phyloP scores from a whole-genome alignment of 257 asterid genomes.

The Ehretia macrophylla region DNA sequence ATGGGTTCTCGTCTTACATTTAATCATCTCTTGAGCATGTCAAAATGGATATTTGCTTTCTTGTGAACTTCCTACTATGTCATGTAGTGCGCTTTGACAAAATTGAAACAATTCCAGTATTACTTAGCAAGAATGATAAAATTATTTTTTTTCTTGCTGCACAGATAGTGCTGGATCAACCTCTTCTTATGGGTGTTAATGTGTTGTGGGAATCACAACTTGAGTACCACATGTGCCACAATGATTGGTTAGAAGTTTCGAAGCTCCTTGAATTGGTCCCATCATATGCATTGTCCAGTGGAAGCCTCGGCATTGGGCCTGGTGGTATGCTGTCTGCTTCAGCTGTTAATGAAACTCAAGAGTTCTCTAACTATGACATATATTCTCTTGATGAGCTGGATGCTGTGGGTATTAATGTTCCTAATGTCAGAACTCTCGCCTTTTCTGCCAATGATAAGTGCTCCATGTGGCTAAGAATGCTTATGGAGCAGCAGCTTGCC shows the following conservation, averaged over 20 bases:
- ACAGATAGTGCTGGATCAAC: constrained; percentile 94
- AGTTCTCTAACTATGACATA: constrained; percentile 36
- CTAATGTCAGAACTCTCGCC: constrained; percentile 60
- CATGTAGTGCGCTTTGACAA: neutral
- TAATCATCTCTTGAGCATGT: neutral
- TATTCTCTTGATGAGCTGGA: constrained; percentile 73
- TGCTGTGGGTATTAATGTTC: constrained; percentile 61
- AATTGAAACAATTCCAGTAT: neutral
- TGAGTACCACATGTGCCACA: constrained; percentile 84
- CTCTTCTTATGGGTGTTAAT: constrained; percentile 87
- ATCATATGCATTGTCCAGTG: constrained; percentile 61
- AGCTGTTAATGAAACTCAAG: constrained; percentile 42
- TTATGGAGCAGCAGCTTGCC: constrained; percentile 85
- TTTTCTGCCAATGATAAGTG: constrained; percentile 48
- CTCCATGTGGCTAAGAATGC: constrained; percentile 70
- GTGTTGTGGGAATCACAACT: constrained; percentile 97
- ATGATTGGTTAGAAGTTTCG: constrained; percentile 84
- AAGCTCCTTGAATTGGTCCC: constrained; percentile 81
- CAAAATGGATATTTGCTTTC: neutral
- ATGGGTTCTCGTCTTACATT: neutral
- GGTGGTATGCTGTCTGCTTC: constrained; percentile 48
- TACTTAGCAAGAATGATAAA: neutral
- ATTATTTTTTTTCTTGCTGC: constrained; percentile 19
- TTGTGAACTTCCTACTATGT: neutral
- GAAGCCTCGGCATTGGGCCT: constrained; percentile 68